Percentiles rank a stretch among this genome's conserved stretches.
Evolutionary conservation across 139 green algal genomes (phyloP).

Genomic region (Ostreobium quekettii): DNA sequence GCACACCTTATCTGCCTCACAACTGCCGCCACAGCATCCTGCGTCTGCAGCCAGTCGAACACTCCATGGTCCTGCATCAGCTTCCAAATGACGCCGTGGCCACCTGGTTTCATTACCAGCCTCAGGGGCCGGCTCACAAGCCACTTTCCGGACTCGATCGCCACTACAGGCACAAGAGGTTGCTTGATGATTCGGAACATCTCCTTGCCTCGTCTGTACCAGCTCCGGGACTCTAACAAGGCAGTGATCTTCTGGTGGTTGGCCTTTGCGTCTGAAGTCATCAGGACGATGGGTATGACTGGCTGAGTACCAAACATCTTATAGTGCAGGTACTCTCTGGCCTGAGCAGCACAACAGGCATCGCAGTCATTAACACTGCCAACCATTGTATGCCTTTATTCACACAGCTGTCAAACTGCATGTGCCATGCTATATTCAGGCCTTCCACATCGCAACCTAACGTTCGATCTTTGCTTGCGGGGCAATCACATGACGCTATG

Average conservation of each 20-base stretch:
- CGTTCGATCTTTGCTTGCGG: too few species aligned
- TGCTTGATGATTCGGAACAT: slow-evolving; percentile 81
- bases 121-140: slow-evolving; percentile 40
- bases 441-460: too few species aligned
- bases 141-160: slow-evolving; percentile 66
- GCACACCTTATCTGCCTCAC: slow-evolving; percentile 78
- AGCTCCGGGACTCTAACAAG: slow-evolving; percentile 52
- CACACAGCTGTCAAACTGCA: too few species aligned
- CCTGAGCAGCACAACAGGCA: slow-evolving; percentile 31
- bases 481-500: too few species aligned
- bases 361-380: background rate
- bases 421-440: too few species aligned
- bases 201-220: slow-evolving; percentile 70
- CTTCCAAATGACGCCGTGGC: slow-evolving; percentile 98
- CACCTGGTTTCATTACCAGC: slow-evolving; percentile 88
- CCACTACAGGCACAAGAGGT: slow-evolving; percentile 88
- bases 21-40: slow-evolving; percentile 44
- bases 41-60: slow-evolving; percentile 65
- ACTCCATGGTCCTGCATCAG: slow-evolving; percentile 88
- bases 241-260: slow-evolving; percentile 75
- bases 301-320: slow-evolving; percentile 68
- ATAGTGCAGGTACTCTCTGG: slow-evolving; percentile 91
- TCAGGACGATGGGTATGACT: slow-evolving; percentile 88
- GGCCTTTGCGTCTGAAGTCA: slow-evolving; percentile 94
- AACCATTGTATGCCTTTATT: background rate